phyloP scores from a whole-genome alignment of 1,284 basidiomycete species.

The Bondarzewia mesenterica region DNA sequence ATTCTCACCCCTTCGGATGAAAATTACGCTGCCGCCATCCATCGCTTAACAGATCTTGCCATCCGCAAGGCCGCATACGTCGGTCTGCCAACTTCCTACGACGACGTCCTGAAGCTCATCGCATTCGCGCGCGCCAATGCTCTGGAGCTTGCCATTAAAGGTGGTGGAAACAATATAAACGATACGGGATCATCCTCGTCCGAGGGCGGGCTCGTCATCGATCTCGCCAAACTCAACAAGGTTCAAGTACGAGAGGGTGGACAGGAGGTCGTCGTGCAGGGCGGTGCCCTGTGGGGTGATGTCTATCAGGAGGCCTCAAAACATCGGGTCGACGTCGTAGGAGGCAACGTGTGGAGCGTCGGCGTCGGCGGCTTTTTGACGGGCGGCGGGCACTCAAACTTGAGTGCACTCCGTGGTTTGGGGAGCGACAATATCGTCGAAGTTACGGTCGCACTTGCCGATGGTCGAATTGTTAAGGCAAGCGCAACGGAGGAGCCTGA shows the following conservation, averaged over 20 bases:
- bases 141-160: not conserved
- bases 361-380: not conserved
- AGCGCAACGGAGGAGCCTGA: not conserved
- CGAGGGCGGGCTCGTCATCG: not conserved
- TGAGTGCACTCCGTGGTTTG: not conserved
- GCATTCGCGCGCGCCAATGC: not conserved
- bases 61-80: not conserved
- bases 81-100: not conserved
- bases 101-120: not conserved
- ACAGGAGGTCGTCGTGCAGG: not conserved
- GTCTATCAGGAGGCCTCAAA: not conserved
- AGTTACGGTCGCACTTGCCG: not conserved
- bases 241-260: not conserved
- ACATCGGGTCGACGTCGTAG: not conserved
- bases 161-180: not conserved
- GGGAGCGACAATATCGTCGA: not conserved
- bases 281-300: not conserved
- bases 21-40: not conserved
- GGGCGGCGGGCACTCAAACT: not conserved
- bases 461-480: not conserved
- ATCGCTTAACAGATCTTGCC: not conserved
- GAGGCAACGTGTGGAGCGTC: not conserved
- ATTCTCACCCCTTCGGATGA: not conserved
- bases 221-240: not conserved
- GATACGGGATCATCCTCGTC: not conserved